Percentiles rank a stretch among this genome's conserved stretches.
These are phyloP conservation scores for Penicillium samsonianum DNA, from an alignment of 495 filamentous ascomycete species.

Conservation along the genomic window DNA sequence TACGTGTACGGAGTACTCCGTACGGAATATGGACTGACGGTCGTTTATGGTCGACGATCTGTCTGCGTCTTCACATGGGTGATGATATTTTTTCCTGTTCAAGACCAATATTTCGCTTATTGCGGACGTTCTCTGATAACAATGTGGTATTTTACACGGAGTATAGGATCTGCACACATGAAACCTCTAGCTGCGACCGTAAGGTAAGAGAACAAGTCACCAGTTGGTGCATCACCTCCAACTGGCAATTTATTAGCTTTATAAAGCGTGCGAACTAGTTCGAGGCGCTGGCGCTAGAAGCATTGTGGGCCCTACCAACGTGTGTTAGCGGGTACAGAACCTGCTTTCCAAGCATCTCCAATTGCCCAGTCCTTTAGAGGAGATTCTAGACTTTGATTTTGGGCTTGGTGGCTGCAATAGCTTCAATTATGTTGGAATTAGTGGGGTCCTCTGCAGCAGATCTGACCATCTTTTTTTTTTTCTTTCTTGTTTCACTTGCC, in stretches of 20 bases:
- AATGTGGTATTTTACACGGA: not conserved
- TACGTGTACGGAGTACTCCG: too few relatives aligned
- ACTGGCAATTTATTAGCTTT: not conserved
- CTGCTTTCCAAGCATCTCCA: slow-evolving; percentile 3
- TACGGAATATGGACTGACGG: too few relatives aligned
- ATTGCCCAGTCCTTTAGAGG: slow-evolving; percentile 7
- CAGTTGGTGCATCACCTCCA: not conserved
- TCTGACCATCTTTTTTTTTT: slow-evolving; percentile 1
- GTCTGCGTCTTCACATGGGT: too few relatives aligned
- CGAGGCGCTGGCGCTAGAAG: slow-evolving; percentile 13
- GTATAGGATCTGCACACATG: not conserved
- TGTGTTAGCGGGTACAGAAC: slow-evolving; percentile 3
- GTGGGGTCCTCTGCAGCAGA: slow-evolving; percentile 4
- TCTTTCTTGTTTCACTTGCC: not conserved
- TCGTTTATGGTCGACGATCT: too few relatives aligned
- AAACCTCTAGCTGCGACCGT: not conserved
- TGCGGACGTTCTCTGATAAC: not conserved
- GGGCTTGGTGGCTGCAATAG: slow-evolving; percentile 12
- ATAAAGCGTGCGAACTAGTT: slow-evolving; percentile 12
- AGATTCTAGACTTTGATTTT: slow-evolving; percentile 13
- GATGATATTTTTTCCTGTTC: too few relatives aligned
- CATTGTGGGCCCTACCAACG: slow-evolving; percentile 6
- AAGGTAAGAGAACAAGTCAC: not conserved
- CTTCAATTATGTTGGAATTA: not conserved
- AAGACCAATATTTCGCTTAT: not conserved